These are phyloP conservation scores for Apiotrichum akiyoshidainum DNA, from an alignment of 1,284 basidiomycete genomes.

Conservation along the genomic window DNA sequence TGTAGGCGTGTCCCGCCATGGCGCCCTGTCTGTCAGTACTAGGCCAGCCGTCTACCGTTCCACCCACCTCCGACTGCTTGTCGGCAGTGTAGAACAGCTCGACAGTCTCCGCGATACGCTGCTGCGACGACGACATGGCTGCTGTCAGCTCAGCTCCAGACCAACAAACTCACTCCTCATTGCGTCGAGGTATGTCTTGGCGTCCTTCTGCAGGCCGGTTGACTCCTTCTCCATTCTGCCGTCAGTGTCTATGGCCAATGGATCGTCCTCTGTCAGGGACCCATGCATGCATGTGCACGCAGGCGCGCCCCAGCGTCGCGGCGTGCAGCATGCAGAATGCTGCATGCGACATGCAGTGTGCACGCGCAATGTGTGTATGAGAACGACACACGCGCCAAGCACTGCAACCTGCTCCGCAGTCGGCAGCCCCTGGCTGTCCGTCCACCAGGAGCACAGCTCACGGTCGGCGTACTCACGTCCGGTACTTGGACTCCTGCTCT, in stretches of 20 bases:
- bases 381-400: no score
- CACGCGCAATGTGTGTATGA: no score
- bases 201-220: slow-evolving; percentile 86
- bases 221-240: slow-evolving; percentile 89
- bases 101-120: slow-evolving; percentile 91
- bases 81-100: slow-evolving; percentile 90
- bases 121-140: slow-evolving; percentile 90
- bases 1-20: slow-evolving; percentile 96
- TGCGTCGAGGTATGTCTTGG: slow-evolving; percentile 90
- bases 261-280: not conserved
- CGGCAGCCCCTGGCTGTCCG: no score
- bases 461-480: slow-evolving; percentile 61
- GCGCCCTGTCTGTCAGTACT: slow-evolving; percentile 60
- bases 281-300: no score
- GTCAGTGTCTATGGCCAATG: slow-evolving; percentile 3
- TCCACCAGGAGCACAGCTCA: not conserved
- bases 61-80: slow-evolving; percentile 64
- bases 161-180: slow-evolving; percentile 66
- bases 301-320: no score
- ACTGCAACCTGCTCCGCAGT: no score
- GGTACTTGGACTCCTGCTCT: slow-evolving; percentile 87
- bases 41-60: not conserved
- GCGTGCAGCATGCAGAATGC: no score
- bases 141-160: slow-evolving; percentile 8
- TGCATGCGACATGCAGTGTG: no score